These are phyloP conservation scores for Capsella rubella DNA, from an alignment of 441 rosid genomes.

Conservation along the genomic window DNA sequence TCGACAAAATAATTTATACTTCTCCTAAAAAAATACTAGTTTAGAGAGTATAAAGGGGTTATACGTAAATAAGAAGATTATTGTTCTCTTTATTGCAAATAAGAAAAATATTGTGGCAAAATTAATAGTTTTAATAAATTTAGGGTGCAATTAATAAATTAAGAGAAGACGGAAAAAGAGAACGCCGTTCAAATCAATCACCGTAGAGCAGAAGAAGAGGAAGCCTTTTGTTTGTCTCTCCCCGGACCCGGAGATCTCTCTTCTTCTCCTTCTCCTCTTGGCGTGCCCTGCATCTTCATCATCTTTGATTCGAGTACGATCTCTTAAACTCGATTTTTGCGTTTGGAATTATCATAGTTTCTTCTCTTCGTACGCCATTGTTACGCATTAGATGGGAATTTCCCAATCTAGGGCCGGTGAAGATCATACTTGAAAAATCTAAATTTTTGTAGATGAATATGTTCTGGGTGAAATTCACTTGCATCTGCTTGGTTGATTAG, in stretches of 20 bases:
- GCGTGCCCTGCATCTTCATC: constrained; percentile 21
- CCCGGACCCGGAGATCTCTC: constrained; percentile 37
- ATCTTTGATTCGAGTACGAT: constrained; percentile 23
- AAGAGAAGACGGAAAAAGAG: constrained; percentile 23
- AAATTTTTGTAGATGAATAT: constrained; percentile 2
- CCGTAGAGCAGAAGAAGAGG: neutral
- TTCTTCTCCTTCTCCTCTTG: constrained; percentile 16
- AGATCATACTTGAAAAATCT: constrained; percentile 19
- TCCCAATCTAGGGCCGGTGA: constrained; percentile 32
- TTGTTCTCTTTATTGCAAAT: neutral
- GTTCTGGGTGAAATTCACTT: neutral
- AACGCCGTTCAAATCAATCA: constrained; percentile 39
- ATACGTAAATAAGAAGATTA: neutral
- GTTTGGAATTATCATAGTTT: neutral
- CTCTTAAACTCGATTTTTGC: neutral
- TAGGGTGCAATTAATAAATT: constrained; percentile 21
- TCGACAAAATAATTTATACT: neutral
- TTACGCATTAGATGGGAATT: neutral
- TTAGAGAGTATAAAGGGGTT: neutral
- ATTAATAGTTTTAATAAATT: neutral
- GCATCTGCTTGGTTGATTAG: constrained; percentile 29
- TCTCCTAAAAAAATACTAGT: neutral
- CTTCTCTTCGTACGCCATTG: constrained; percentile 4
- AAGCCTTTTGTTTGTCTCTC: constrained; percentile 19
- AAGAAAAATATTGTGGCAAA: neutral